These are phyloP conservation scores for Leptosphaerulina australis DNA, from an alignment of 2,329 filamentous ascomycete species.

Conservation along the genomic window DNA sequence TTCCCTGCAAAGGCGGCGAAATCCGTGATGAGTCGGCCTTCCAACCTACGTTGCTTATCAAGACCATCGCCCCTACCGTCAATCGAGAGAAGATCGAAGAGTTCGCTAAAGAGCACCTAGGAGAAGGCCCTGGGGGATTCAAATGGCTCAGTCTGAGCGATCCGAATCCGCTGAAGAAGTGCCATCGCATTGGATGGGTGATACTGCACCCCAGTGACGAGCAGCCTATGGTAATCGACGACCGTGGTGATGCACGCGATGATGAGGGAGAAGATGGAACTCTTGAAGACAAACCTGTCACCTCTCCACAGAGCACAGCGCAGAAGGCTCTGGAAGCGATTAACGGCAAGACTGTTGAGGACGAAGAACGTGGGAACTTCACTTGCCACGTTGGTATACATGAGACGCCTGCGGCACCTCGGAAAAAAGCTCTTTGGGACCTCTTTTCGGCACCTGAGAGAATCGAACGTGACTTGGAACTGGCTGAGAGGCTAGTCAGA, in stretches of 20 bases:
- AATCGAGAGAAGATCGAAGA: conserved; percentile 90
- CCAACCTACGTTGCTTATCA: conserved; percentile 93
- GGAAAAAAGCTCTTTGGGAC: conserved; percentile 97
- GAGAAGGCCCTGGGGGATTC: conserved; percentile 88
- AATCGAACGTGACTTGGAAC: conserved; percentile 84
- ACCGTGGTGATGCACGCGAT: conserved; percentile 75
- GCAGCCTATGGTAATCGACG: conserved; percentile 62
- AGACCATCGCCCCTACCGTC: conserved; percentile 96
- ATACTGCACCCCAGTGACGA: conserved; percentile 86
- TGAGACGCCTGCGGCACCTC: conserved; percentile 80
- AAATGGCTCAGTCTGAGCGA: conserved; percentile 96
- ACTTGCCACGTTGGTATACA: conserved; percentile 97
- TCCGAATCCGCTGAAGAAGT: conserved; percentile 95
- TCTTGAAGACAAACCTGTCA: conserved; percentile 60
- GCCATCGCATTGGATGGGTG: conserved; percentile 97
- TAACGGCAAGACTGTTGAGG: conserved; percentile 96
- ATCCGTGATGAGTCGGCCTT: conserved; percentile 86
- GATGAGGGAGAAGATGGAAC: conserved; percentile 65
- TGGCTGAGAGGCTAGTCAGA: conserved; percentile 80
- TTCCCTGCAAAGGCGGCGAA: conserved; percentile 82
- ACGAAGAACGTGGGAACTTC: conserved; percentile 92
- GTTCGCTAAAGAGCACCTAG: conserved; percentile 92
- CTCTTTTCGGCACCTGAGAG: conserved; percentile 93
- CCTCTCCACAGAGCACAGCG: conserved; percentile 60
- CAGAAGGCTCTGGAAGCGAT: conserved; percentile 92